phyloP scores from a whole-genome alignment of 2,329 filamentous ascomycete species.

The Elsinoe perseae region DNA sequence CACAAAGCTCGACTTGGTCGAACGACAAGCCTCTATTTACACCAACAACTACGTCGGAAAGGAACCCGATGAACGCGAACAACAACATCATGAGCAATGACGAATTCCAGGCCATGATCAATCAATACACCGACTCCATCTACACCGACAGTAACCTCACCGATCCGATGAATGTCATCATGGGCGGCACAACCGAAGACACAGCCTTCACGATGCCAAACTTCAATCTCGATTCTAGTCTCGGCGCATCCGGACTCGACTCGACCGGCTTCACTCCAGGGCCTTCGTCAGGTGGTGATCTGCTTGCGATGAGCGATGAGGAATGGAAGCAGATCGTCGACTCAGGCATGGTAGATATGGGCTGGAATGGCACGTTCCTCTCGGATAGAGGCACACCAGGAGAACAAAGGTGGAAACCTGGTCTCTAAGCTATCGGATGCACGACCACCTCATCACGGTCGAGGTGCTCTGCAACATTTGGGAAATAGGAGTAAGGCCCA shows the following conservation, averaged over 20 bases:
- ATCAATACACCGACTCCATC: slow-evolving; percentile 6
- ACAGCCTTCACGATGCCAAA: slow-evolving; percentile 15
- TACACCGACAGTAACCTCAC: background rate
- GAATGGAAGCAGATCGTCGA: slow-evolving; percentile 13
- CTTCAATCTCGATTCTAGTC: background rate
- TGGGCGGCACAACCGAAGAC: slow-evolving; percentile 8
- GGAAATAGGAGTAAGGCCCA: no score
- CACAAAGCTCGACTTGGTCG: slow-evolving; percentile 4
- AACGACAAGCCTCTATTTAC: slow-evolving; percentile 4
- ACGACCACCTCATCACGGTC: no score
- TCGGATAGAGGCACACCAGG: background rate
- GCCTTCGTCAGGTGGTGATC: background rate
- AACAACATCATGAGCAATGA: slow-evolving; percentile 13
- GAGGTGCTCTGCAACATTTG: no score
- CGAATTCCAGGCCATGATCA: slow-evolving; percentile 15
- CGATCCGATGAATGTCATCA: slow-evolving; percentile 11
- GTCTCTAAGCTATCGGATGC: background rate
- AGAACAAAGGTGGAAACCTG: slow-evolving; percentile 2
- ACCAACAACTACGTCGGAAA: background rate
- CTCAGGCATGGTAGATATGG: slow-evolving; percentile 9
- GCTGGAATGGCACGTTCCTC: slow-evolving; percentile 8
- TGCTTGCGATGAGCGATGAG: slow-evolving; percentile 7
- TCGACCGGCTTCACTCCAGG: slow-evolving; percentile 8
- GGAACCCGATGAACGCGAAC: background rate
- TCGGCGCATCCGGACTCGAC: background rate